These are phyloP conservation scores for Didymella pinodella DNA, from an alignment of 2,329 filamentous ascomycete species.

Conservation along the genomic window DNA sequence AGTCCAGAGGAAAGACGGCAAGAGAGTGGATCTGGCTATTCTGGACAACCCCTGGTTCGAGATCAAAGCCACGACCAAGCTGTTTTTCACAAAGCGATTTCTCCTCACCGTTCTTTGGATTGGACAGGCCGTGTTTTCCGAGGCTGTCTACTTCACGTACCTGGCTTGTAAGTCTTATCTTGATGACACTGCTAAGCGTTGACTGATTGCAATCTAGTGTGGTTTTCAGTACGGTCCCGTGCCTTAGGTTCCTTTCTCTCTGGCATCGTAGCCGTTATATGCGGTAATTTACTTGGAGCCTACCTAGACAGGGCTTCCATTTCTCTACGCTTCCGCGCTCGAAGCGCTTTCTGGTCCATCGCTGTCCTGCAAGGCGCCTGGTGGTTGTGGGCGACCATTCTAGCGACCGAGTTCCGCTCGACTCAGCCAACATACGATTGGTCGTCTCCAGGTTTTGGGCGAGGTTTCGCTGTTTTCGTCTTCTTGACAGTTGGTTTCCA, in stretches of 20 bases:
- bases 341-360: constrained; percentile 64
- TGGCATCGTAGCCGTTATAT: constrained; percentile 70
- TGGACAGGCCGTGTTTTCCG: constrained; percentile 73
- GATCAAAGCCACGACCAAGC: constrained; percentile 64
- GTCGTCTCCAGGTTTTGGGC: constrained; percentile 68
- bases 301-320: constrained; percentile 68
- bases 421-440: constrained; percentile 72
- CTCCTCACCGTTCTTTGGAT: constrained; percentile 72
- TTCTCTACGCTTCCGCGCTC: constrained; percentile 62
- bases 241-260: constrained; percentile 76
- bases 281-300: constrained; percentile 71
- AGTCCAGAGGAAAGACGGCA: constrained; percentile 72
- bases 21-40: constrained; percentile 67
- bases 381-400: constrained; percentile 75
- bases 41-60: constrained; percentile 65
- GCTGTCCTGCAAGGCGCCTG: constrained; percentile 69
- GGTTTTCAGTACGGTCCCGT: constrained; percentile 74
- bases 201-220: constrained; percentile 53
- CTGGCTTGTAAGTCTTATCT: constrained; percentile 53
- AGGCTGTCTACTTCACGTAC: constrained; percentile 77
- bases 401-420: constrained; percentile 67
- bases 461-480: constrained; percentile 71
- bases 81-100: constrained; percentile 69
- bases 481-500: constrained; percentile 74
- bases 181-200: neutral